Evolutionary conservation across 768 basidiomycete species (phyloP), one percentile per base, ranked within the genome.

Genomic region (Dentipellis sp.): DNA sequence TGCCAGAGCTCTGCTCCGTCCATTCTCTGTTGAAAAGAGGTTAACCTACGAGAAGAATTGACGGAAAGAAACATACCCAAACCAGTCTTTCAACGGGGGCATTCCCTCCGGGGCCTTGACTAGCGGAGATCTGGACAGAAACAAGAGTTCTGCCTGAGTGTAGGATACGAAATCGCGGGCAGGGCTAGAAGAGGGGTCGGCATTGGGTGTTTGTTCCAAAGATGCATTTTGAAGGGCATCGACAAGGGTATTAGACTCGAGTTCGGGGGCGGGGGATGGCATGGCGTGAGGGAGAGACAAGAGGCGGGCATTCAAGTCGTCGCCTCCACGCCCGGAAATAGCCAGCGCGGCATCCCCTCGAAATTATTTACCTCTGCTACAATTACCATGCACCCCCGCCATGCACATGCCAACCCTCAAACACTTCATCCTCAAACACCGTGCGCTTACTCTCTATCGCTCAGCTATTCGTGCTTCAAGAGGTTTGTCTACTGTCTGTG

Each of bases 61-160:
- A 48, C 47, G 47, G n/a, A 50, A 21, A 57, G 36, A 39, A 3
- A 35, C 82, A 57, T 67, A 93, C 91, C 91, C 91, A 71, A 92
- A 93, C 91, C 91, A 93, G 48, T 86, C 82, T 72, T 84, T 91
- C 52, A 93, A 72, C 48, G 80, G 75, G 51, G 91, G 91, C 91
- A 93, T 91, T 61, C 81, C 80, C 52, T 73, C 66, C 6, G 91
- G 91, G 22, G 76, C 73, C 58, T 78, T 74, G 22, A 93, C 86
- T 40, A 92, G 72, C 21, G 88, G 85, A n/a, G 91, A 92, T 59
- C 78, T 80, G 60, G 80, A 77, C 19, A 93, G 78, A 54, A 71
- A 68, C 53, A 93, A 80, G 39, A 91, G 70, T 59, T 91, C 83
- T 50, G 75, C 65, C 50, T 88, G 82, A 65, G 83, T 77, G 71